Evolutionary conservation across 2,329 filamentous ascomycete genomes (phyloP).

Genomic region (Ceratocystis papillata): DNA sequence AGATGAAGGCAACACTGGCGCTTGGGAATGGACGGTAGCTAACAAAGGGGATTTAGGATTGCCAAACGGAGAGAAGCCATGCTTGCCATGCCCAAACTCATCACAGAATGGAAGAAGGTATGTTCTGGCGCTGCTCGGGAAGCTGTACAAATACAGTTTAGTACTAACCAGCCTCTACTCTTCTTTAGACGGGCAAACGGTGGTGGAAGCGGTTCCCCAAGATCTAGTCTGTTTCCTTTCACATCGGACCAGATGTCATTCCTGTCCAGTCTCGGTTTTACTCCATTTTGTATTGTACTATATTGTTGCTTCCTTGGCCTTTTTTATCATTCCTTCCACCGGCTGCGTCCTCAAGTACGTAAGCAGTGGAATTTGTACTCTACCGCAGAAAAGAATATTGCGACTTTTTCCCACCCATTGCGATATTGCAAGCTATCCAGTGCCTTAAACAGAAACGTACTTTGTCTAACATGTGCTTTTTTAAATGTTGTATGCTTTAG

Average conservation of each 20-base stretch:
- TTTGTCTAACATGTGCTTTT: neutral
- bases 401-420: neutral
- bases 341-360: slow-evolving; percentile 10
- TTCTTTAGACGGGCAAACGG: slow-evolving; percentile 21
- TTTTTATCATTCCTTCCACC: slow-evolving; percentile 20
- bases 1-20: neutral
- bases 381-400: slow-evolving; percentile 22
- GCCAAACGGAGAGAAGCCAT: slow-evolving; percentile 85
- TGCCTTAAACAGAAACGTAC: no score
- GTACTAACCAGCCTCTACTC: slow-evolving; percentile 10
- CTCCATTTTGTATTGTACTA: slow-evolving; percentile 21
- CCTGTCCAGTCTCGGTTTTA: neutral
- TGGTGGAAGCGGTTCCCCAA: slow-evolving; percentile 38
- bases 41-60: slow-evolving; percentile 44
- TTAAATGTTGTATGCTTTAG: neutral
- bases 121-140: slow-evolving; percentile 29
- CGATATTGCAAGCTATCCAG: neutral
- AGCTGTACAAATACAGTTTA: neutral
- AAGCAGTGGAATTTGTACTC: slow-evolving; percentile 20
- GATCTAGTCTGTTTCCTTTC: slow-evolving; percentile 31
- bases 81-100: slow-evolving; percentile 85
- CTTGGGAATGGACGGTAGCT: neutral
- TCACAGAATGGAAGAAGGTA: slow-evolving; percentile 88
- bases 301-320: slow-evolving; percentile 21
- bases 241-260: neutral